phyloP scores from a whole-genome alignment of 768 basidiomycete genomes.

The Macrolepiota albuminosa region DNA sequence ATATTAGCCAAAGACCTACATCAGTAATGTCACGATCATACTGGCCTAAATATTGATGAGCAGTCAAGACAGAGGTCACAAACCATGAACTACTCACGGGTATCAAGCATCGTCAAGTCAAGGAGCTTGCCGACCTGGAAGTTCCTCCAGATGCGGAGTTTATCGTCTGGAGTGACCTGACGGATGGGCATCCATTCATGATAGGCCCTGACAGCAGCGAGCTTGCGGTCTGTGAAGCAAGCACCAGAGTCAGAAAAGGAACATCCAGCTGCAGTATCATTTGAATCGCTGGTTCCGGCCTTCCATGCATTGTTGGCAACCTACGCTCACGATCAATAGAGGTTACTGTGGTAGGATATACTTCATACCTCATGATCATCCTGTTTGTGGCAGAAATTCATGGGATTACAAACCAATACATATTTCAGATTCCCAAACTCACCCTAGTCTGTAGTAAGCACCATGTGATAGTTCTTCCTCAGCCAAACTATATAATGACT shows the following conservation, averaged over 20 bases:
- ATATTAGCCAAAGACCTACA: background rate
- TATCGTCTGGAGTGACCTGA: conserved; percentile 48
- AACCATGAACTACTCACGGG: conserved; percentile 30
- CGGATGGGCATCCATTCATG: conserved; percentile 63
- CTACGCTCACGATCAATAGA: background rate
- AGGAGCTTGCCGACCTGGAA: conserved; percentile 62
- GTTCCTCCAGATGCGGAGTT: conserved; percentile 57
- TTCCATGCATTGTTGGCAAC: conserved; percentile 1
- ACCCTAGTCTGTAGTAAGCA: background rate
- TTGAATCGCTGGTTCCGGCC: background rate
- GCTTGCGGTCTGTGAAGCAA: conserved; percentile 40
- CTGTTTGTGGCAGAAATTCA: background rate
- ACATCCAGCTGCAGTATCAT: conserved; percentile 41
- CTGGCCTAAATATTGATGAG: background rate
- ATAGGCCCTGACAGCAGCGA: conserved; percentile 53
- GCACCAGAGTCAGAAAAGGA: conserved; percentile 47
- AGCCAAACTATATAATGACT: too few species aligned
- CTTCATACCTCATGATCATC: conserved; percentile 1
- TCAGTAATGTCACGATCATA: conserved; percentile 10
- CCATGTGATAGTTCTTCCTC: too few species aligned
- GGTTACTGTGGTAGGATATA: background rate
- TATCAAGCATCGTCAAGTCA: conserved; percentile 60
- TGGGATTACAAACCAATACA: background rate
- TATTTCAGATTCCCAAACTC: background rate
- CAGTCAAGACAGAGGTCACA: background rate